Conservation (phyloP, 2,329 filamentous ascomycete genomes). For the Epichloe amarillans region DNA sequence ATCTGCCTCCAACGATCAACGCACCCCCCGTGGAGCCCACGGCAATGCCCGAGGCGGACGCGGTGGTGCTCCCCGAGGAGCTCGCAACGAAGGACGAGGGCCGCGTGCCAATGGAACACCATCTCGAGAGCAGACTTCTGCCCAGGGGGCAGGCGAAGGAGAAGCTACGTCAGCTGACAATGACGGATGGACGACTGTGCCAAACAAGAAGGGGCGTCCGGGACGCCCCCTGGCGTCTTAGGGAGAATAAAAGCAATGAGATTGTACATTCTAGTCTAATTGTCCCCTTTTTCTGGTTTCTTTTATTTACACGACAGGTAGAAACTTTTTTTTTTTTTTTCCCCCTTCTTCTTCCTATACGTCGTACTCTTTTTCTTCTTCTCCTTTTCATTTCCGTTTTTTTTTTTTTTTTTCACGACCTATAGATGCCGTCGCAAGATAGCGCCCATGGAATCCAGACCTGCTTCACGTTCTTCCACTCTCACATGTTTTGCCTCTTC, state of each 20-base stretch:
- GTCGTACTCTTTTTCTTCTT: background rate
- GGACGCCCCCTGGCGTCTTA: constrained; percentile 18
- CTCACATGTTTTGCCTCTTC: background rate
- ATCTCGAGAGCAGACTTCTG: constrained; percentile 20
- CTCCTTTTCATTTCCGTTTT: background rate
- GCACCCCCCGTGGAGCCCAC: constrained; percentile 29
- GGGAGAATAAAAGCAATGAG: constrained; percentile 14
- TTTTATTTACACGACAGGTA: background rate
- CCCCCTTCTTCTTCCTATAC: constrained; percentile 8
- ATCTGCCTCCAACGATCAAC: constrained; percentile 33
- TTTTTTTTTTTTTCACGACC: constrained; percentile 11
- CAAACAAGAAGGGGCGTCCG: constrained; percentile 24
- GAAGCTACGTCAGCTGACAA: constrained; percentile 30
- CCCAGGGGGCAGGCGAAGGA: constrained; percentile 18
- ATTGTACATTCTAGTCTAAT: constrained; percentile 19
- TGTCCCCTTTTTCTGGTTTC: background rate
- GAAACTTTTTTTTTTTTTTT: constrained; percentile 18
- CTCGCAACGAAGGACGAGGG: constrained; percentile 30
- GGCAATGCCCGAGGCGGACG: constrained; percentile 27
- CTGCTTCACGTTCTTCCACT: constrained; percentile 3
- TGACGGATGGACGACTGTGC: constrained; percentile 51
- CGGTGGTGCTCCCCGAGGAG: constrained; percentile 21
- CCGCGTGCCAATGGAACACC: constrained; percentile 35
- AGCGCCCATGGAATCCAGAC: constrained; percentile 11
- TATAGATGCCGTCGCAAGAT: constrained; percentile 22